phyloP scores from a whole-genome alignment of 2,329 filamentous ascomycete species.

The Hortaea werneckii region DNA sequence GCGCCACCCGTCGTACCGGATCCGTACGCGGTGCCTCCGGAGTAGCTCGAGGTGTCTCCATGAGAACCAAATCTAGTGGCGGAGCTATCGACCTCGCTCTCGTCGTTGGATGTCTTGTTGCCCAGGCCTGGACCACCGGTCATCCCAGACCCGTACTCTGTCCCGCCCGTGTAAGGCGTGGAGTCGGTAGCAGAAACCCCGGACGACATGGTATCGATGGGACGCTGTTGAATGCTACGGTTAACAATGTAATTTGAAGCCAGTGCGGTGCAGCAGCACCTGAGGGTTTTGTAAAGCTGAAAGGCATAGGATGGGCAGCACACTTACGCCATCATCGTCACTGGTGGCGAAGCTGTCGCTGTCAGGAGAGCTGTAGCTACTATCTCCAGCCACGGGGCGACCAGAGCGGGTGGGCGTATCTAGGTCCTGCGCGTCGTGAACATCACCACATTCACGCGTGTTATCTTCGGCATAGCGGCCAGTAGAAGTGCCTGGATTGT shows the following conservation, averaged over 20 bases:
- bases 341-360: no score
- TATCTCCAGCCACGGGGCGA: no score
- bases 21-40: not conserved
- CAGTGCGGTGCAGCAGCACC: no score
- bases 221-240: no score
- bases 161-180: conserved; percentile 2
- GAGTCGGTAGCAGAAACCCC: not conserved
- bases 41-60: not conserved
- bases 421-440: no score
- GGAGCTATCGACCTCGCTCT: conserved; percentile 1
- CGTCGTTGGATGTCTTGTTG: conserved; percentile 4
- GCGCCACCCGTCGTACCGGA: conserved; percentile 1
- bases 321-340: conserved; percentile 9
- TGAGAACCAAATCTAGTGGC: conserved; percentile 2
- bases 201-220: not conserved
- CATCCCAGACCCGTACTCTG: conserved; percentile 6
- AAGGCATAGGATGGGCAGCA: not conserved
- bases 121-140: conserved; percentile 7
- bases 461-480: no score
- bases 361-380: no score
- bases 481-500: no score
- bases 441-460: no score
- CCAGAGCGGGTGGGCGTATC: no score
- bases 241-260: no score
- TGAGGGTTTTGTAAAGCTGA: no score